Evolutionary conservation across 352 stramenopile species (phyloP).

Genomic region (Stramenopiles sp.): DNA sequence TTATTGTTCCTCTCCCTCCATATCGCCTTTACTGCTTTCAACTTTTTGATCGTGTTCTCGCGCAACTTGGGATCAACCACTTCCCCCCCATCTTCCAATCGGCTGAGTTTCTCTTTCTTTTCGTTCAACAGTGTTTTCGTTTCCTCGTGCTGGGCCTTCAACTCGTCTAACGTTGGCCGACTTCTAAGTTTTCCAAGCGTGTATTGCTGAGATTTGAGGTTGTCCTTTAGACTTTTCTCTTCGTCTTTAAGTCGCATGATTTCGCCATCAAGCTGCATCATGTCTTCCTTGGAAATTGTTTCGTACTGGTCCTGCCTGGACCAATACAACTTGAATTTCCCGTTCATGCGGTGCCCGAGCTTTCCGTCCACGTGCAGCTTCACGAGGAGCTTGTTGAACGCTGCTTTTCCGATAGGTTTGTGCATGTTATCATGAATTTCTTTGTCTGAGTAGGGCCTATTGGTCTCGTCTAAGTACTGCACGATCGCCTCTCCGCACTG

Average conservation of each 20-base stretch:
- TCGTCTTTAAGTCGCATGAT: not conserved
- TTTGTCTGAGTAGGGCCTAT: not conserved
- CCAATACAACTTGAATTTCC: constrained; percentile 3
- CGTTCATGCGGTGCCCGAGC: not conserved
- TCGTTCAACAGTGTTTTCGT: not conserved
- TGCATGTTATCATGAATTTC: constrained; percentile 1
- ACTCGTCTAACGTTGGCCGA: not conserved
- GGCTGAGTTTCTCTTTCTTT: not conserved
- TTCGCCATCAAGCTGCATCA: not conserved
- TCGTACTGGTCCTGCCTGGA: not conserved
- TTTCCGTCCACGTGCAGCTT: not conserved
- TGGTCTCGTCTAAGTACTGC: not conserved
- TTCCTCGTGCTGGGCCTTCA: not conserved
- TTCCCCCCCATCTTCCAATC: not conserved
- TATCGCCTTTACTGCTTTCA: not conserved
- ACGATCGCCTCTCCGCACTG: not conserved
- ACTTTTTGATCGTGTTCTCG: not conserved
- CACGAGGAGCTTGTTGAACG: not conserved
- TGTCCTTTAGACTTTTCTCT: not conserved
- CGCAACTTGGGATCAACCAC: not conserved
- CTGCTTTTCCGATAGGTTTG: not conserved
- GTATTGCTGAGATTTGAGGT: not conserved
- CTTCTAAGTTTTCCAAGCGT: not conserved
- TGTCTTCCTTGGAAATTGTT: not conserved
- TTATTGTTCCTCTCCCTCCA: not conserved